Evolutionary conservation across 2,329 filamentous ascomycete species (phyloP).

Genomic region (Nigrograna mackinnonii): DNA sequence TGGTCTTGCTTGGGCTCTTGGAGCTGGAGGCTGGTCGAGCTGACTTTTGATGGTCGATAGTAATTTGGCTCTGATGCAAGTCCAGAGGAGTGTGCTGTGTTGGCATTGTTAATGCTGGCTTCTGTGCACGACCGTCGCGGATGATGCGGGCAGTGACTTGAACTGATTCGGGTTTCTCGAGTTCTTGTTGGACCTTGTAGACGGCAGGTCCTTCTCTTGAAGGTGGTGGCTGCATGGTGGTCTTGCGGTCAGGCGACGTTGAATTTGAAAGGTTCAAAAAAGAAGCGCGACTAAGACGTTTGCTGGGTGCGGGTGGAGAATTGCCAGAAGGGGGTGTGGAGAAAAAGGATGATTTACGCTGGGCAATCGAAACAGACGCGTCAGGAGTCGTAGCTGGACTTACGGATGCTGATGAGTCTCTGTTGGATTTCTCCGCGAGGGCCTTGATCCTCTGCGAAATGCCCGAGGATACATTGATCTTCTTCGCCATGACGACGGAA

Average conservation of each 20-base stretch:
- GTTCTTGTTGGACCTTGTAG: conserved; percentile 45
- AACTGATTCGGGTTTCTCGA: conserved; percentile 69
- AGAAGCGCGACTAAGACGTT: conserved; percentile 33
- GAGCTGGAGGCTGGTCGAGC: conserved; percentile 24
- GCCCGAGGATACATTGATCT: conserved; percentile 81
- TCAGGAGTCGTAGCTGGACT: conserved; percentile 28
- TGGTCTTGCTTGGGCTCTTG: conserved; percentile 22
- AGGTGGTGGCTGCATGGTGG: conserved; percentile 19
- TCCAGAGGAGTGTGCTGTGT: conserved; percentile 58
- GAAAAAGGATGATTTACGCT: conserved; percentile 44
- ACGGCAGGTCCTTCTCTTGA: conserved; percentile 30
- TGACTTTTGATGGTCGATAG: conserved; percentile 64
- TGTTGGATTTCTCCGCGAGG: conserved; percentile 74
- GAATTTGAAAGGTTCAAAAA: conserved; percentile 28
- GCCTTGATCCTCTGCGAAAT: conserved; percentile 96
- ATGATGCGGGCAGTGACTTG: conserved; percentile 86
- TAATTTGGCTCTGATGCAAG: conserved; percentile 60
- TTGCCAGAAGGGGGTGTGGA: conserved; percentile 32
- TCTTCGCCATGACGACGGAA: conserved; percentile 59
- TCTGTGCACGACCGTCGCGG: conserved; percentile 57
- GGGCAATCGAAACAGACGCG: conserved; percentile 32
- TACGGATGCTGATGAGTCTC: conserved; percentile 37
- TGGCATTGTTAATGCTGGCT: conserved; percentile 37
- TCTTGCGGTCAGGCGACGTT: conserved; percentile 31
- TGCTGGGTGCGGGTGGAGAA: conserved; percentile 27